Evolutionary conservation across 352 stramenopile genomes (phyloP).

Genomic region (Phytophthora multivora): DNA sequence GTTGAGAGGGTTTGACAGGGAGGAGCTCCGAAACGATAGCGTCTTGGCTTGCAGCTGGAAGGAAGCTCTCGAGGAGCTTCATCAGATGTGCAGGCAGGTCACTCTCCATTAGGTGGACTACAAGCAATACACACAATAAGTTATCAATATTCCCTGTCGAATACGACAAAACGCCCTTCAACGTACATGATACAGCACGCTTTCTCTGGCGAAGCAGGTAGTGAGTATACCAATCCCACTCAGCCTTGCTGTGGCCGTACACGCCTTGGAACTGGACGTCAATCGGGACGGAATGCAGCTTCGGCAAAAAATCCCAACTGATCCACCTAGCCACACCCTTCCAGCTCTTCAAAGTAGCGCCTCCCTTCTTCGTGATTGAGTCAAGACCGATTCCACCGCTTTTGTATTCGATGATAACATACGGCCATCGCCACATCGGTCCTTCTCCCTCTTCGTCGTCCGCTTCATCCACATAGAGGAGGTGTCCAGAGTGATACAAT

Average conservation of each 20-base stretch:
- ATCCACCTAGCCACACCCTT: constrained; percentile 61
- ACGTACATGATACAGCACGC: constrained; percentile 71
- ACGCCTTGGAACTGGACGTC: constrained; percentile 49
- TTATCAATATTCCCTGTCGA: background rate
- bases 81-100: constrained; percentile 66
- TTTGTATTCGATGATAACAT: constrained; percentile 78
- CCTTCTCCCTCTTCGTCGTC: constrained; percentile 72
- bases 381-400: constrained; percentile 55
- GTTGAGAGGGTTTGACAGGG: constrained; percentile 27
- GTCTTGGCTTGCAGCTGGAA: constrained; percentile 38
- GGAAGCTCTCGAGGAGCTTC: constrained; percentile 62
- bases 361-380: constrained; percentile 55
- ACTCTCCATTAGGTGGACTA: constrained; percentile 66
- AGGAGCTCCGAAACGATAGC: constrained; percentile 46
- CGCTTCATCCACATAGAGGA: constrained; percentile 65
- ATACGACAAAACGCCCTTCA: background rate
- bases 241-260: constrained; percentile 64
- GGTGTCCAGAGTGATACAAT: constrained; percentile 55
- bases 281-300: constrained; percentile 63
- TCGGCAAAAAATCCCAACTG: constrained; percentile 58
- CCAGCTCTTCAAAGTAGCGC: constrained; percentile 57
- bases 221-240: constrained; percentile 83
- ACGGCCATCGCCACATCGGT: constrained; percentile 84
- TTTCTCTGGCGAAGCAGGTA: constrained; percentile 79
- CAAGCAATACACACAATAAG: constrained; percentile 11